Evolutionary conservation across 2,329 filamentous ascomycete genomes (phyloP).

Genomic region (Phoma herbarum): DNA sequence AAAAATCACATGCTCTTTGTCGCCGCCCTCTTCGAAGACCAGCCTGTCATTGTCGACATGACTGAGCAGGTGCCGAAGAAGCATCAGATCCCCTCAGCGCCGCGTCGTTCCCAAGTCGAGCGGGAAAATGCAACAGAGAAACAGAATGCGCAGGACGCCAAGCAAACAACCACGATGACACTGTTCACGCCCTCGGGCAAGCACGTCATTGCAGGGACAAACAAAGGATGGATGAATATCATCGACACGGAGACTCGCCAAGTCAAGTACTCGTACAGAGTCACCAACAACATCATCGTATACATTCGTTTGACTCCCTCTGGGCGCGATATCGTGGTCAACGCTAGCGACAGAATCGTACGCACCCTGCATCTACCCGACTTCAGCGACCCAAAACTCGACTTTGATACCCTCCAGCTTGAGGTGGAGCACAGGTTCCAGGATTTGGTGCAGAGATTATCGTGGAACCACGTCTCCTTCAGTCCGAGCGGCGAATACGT

Average conservation of each 20-base stretch:
- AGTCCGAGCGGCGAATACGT: constrained; percentile 95
- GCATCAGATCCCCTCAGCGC: constrained; percentile 80
- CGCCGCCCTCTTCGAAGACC: constrained; percentile 91
- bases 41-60: constrained; percentile 87
- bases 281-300: constrained; percentile 87
- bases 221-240: constrained; percentile 95
- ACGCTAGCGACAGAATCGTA: constrained; percentile 94
- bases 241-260: constrained; percentile 83
- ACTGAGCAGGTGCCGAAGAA: constrained; percentile 74
- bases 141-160: constrained; percentile 88
- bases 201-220: constrained; percentile 91
- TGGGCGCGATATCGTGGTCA: constrained; percentile 87
- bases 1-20: constrained; percentile 87
- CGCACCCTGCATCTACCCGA: constrained; percentile 91
- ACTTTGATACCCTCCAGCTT: constrained; percentile 85
- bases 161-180: constrained; percentile 92
- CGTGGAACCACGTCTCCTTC: constrained; percentile 97
- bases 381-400: constrained; percentile 68
- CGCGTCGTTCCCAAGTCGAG: constrained; percentile 75
- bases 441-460: constrained; percentile 92
- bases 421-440: constrained; percentile 98
- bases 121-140: constrained; percentile 81
- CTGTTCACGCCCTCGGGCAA: constrained; percentile 87
- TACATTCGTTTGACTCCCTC: constrained; percentile 84
- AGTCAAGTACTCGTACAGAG: constrained; percentile 87